Base-by-base conservation (phyloP, 345 rosid genomes). In the Moricandia moricandioides region DNA sequence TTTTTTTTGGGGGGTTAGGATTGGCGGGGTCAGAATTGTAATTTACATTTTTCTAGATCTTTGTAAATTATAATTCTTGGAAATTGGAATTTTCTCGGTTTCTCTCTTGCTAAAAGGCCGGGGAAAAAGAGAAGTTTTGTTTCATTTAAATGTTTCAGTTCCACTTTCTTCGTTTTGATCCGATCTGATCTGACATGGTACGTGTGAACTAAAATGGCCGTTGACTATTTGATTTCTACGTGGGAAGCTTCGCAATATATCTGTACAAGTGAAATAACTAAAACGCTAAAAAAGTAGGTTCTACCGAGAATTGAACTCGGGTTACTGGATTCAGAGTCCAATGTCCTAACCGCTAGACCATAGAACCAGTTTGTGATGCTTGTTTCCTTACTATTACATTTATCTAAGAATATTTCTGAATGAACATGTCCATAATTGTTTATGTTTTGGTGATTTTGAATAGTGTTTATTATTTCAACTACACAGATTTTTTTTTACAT, bases 251-350 rank as follows among this genome's bases (percentile, higher is more conserved):
- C 17, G 52, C 52, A 45, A 1, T 24, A 26, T 1, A 24, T 7
- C 5, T 6, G 27, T 12, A 27, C 52, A 29, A 54, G 24, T 0
- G 24, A 21, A 21, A 21, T 21, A 21, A 21, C n/a, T n/a, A n/a
- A 39, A 5, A 30, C 2, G 13, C 8, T 12, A 30, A 27, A 12
- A 12, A 35, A 0, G 0, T 0, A 89, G 91, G 93, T 89, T 84
- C 90, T 82, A 89, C 91, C 87, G 89, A 89, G 87, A 88, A 65
- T 89, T 86, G 93, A 89, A 88, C 88, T 88, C 89, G 93, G 91
- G 93, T 86, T 91, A 89, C 88, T 86, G 89, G 90, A 91, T 89
- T 89, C 90, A 91, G 90, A 84, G 91, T 88, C 93, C 89, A 84
- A 87, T 87, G 93, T 85, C 93, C 96, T 88, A 58, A 88, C 95